Evolutionary conservation across 352 stramenopile species (phyloP), one percentile per base, ranked within the genome.

Genomic region (Phytophthora aleatoria): DNA sequence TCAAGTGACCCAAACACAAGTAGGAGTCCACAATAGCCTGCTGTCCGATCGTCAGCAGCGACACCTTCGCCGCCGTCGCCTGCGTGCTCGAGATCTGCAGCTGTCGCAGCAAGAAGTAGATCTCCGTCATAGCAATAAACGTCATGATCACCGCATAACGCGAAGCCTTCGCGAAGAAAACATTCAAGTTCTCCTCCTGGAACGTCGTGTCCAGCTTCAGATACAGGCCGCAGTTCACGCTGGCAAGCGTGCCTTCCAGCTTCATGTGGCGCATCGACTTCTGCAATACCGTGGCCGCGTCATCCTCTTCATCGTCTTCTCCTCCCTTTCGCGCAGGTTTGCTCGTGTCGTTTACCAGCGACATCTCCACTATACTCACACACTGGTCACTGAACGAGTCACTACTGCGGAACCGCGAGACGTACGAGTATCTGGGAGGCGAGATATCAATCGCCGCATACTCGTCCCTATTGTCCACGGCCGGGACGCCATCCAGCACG

Each of bases 1-100:
- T 98, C 48, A 99, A 85, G 71, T 99, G 96, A 10, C 85, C 83
- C 8, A 99, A 83, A 78, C 96, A 99, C 49, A 99, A 55, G 51
- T 99, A 94, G 20, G 96, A 98, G 71, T 99, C 97, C 30, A 97
- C 68, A 48, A 97, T 88, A 0, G 86, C 90, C 45, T 97, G 87
- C 53, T 87, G 73, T 20, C 87, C 89, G n/a, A 97, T 89, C 15
- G 83, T 95, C 26, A 95, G 50, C 31, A 96, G 58, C 38, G 82
- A 92, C 6, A 93, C 84, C 50, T 93, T 93, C 12, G 87, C 83
- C 0, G 88, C 89, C 7, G 85, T 91, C 5, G 91, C 87, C 53
- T 95, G 85, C 3, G 91, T 96, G 50, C 85, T 89, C 6, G 83
- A 92, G 57, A 94, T 82, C 58, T 96, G 78, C 20, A 97, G 68